Base-by-base conservation (phyloP, 139 green algal species). In the Yamagishiella unicocca region DNA sequence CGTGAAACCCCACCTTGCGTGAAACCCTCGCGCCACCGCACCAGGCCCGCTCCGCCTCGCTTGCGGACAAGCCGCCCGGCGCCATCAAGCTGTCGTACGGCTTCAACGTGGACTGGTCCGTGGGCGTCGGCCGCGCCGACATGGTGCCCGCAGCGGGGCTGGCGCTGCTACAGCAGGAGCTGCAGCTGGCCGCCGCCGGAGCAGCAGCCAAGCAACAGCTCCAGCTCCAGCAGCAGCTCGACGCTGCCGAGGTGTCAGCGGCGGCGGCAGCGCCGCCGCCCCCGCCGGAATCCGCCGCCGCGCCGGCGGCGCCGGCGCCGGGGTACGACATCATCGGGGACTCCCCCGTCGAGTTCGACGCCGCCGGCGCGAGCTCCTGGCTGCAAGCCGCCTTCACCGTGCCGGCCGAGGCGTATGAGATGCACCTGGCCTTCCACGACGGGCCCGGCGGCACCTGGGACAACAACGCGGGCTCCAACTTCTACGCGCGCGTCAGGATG, bases 391-490 rank as follows among this genome's bases (percentile, higher is more conserved):
- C 54, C 35, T 72, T 92, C 66, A 66, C 33, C 35, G 89, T 92
- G 43, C 88, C 90, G 3, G 27, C 67, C 0, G 79, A 90, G 19
- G 83, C 83, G 1, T 93, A 90, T 35, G 90, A 93, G 54, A 87
- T 93, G 83, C 81, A 93, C 77, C 81, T 92, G 78, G 90, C 84
- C 19, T 84, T 93, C 43, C 87, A 45, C 1, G 89, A 90, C 38
- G 78, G 43, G 1, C 25, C 45, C 50, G 78, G 22, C 17, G 6
- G 70, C 70, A 78, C 2, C 22, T 93, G 84, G 78, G 90, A 93
- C 87, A 93, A 80, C 42, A 80, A 80, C 72, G 72, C 72, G 29
- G 72, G 72, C 27, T 40, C 9, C 53, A 89, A 92, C 87, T 92
- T 91, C 43, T 92, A 88, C 68, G 24, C 72, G 2, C 87, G 80